Base-by-base conservation (phyloP, 176 grass and related monocot genomes). In the Carex pumila region DNA sequence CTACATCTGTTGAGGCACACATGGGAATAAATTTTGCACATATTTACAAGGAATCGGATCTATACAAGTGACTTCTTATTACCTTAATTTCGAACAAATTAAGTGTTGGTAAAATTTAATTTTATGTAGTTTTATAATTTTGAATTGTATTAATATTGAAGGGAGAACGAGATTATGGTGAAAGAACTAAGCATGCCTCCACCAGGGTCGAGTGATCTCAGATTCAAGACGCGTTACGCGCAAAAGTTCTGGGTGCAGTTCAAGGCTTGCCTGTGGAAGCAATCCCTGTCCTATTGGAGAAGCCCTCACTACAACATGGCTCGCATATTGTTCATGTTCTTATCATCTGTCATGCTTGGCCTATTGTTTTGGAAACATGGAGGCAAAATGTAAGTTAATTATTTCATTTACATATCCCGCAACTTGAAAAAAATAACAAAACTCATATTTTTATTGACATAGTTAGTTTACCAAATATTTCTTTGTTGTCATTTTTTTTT, bases 251-350 rank as follows among this genome's bases (percentile, higher is more conserved):
- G 65, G 85, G 91, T 86, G 60, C 94, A 93, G 41, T 86, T 93
- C 36, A 97, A 90, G 88, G 94, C 91, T 22, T 97, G 89, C 39
- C 73, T 97, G 18, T 97, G 94, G 94, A 97, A 97, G 61, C 94
- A 97, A 70, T 81, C 60, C 45, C 74, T 93, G 61, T 97, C 89
- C 4, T 89, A 97, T 77, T 97, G 94, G 94, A 97, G 94, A 85
- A 93, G 65, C 81, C 91, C 94, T 85, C 88, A 87, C 36, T 97
- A 97, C 70, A 93, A 93, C 56, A 71, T 88, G 78, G 84, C 88
- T 62, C 84, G 94, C 43, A 88, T 88, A 60, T 29, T 87, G 15
- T 93, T 90, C 62, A 86, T 85, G 53, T 34, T 91, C 19, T 0
- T 85, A 0, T 10, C 61, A 0, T 78, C 66, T 29, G 43, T 91